Base-by-base conservation (phyloP, 2,329 filamentous ascomycete species). In the Fusarium caatingaense region DNA sequence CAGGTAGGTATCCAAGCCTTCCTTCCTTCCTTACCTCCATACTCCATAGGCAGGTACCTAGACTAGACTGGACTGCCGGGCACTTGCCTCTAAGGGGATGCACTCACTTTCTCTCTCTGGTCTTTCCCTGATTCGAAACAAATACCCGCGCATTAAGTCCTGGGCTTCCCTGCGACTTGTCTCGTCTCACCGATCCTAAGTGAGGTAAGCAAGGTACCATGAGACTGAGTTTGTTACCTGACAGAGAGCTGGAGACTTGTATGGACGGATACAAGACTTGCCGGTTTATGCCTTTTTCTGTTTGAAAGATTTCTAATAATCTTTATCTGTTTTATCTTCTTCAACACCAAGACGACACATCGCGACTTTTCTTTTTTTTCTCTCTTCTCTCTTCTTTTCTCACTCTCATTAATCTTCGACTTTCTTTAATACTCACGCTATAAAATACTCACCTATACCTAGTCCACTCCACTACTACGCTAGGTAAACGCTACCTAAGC, bases 121-220 rank as follows among this genome's bases (percentile, higher is more conserved):
- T 32, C 67, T 63, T 64, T 70, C 25, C 67, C 58, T 66, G 63
- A 71, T 69, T 69, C 34, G 67, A 68, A 58, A 64, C 41, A 56
- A 61, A 64, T 42, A 59, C 47, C 66, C 63, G 56, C 66, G 62
- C 63, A 57, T 60, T 68, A 49, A 63, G 62, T 34, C 45, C 45
- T 47, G 46, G 44, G 41, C 54, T 68, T 46, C 67, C 50, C 67
- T 70, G 67, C 63, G 61, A 70, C 67, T 64, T 57, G 37, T 54
- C 49, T 47, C 47, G 67, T 70, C 65, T 70, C 67, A 70, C 50
- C 46, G 54, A 48, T 47, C 67, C 63, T 56, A 54, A 37, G 42
- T 58, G 37, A 56, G 60, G 34, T 63, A 57, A 42, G 34, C 30
- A 44, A 65, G 62, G 60, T 58, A 64, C 45, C 58, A 47, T 32